Base-by-base conservation (phyloP, 345 rosid genomes). In the Eucalyptus pauciflora region DNA sequence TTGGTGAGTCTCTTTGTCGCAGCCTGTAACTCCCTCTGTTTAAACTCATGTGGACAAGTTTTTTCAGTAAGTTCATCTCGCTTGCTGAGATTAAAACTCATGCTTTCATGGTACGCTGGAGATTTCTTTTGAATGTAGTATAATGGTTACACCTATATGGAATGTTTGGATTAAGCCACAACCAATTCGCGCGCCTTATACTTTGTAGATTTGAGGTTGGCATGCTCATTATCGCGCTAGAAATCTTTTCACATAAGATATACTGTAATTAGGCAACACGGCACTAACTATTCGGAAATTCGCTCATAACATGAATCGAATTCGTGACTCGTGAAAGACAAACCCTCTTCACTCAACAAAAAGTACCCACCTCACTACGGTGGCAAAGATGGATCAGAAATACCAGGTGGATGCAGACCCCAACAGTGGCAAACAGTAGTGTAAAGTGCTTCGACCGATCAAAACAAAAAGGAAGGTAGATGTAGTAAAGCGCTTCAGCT, bases 161-260 rank as follows among this genome's bases (percentile, higher is more conserved):
- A 33, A 33, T 69, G 80, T 69, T 33, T 10, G 20, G 7, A 69
- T 8, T 16, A 6, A 69, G 10, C 12, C 80, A 33, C 24, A 16
- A 16, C 0, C 6, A 8, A 10, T 69, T 5, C 3, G 7, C 1
- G 3, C 13, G 7, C 0, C 24, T 10, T 6, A 37, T 76, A 12
- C 5, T 22, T 17, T 45, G 27, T 76, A 37, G 15, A 20, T 76
- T 37, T 37, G 1, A 76, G 2, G 14, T 18, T 37, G 83, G 5
- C 83, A 37, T 41, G 27, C 13, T 45, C 3, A 13, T 17, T 10
- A 5, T 20, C 1, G 0, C 1, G 15, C 5, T 45, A 20, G 7
- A 37, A 76, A 24, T 5, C 27, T 37, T 8, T 11, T 76, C 2
- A 7, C 15, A 37, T 10, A 7, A 76, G 4, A 37, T 20, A 10